These are phyloP conservation scores for Plectosphaerella cucumerina DNA, from an alignment of 2,329 filamentous ascomycete genomes.

Conservation along the genomic window DNA sequence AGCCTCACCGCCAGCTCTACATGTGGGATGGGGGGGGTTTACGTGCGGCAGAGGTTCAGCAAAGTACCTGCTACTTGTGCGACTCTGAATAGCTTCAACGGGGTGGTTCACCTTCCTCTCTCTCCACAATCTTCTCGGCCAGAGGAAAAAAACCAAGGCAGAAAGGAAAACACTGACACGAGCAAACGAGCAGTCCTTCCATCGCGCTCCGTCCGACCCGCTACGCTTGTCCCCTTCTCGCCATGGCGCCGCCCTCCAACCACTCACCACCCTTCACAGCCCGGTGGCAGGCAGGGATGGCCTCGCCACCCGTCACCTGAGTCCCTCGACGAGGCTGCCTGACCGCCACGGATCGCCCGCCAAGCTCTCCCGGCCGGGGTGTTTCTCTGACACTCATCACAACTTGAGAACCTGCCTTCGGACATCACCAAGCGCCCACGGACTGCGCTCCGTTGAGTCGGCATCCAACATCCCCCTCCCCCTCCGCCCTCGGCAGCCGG, in stretches of 20 bases:
- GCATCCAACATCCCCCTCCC: too few species aligned
- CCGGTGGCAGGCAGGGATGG: conserved; percentile 14
- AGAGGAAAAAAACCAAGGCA: not conserved
- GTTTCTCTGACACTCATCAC: too few species aligned
- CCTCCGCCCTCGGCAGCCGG: too few species aligned
- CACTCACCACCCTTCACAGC: not conserved
- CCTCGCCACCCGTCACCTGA: conserved; percentile 6
- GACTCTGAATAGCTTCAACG: not conserved
- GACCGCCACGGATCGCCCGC: conserved; percentile 14
- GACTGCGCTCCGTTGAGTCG: too few species aligned
- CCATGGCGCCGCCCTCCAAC: not conserved
- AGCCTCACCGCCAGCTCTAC: not conserved
- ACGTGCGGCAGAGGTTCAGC: too few species aligned
- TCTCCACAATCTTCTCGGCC: not conserved
- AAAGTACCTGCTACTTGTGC: not conserved
- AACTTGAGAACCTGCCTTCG: too few species aligned
- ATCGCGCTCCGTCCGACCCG: not conserved
- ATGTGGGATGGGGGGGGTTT: too few species aligned
- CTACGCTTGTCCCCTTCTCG: not conserved
- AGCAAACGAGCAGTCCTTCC: not conserved
- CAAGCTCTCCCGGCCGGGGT: not conserved
- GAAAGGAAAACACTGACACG: not conserved
- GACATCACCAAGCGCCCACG: too few species aligned
- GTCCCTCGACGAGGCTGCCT: conserved; percentile 13
- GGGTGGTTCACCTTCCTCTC: not conserved